A percentile compares a stretch with the other conserved stretches of the same genome.
These are phyloP conservation scores for Nakazawaea holstii DNA, from an alignment of 805 yeast genomes.

Conservation along the genomic window DNA sequence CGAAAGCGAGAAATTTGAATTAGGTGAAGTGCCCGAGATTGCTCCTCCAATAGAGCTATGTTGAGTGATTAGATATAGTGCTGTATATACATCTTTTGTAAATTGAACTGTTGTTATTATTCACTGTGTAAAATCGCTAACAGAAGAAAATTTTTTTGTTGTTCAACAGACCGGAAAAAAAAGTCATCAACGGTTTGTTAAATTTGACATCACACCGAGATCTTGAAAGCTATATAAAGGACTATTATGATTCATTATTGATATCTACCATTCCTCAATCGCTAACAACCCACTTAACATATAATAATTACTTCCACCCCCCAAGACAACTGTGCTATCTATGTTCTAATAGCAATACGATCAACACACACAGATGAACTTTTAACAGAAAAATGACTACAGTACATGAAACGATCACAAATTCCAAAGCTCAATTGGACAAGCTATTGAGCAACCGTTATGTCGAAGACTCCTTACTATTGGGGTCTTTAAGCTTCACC, in stretches of 20 bases:
- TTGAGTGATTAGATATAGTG: slow-evolving; percentile 9
- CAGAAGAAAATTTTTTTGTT: background rate
- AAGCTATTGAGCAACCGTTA: slow-evolving; percentile 22
- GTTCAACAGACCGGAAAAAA: background rate
- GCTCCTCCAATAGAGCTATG: slow-evolving; percentile 60
- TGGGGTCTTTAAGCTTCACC: slow-evolving; percentile 43
- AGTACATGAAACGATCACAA: slow-evolving; percentile 1
- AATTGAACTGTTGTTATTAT: background rate
- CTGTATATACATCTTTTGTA: background rate
- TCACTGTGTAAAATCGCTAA: background rate
- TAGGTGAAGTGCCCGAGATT: slow-evolving; percentile 66
- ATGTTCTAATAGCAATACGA: background rate
- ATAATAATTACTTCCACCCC: background rate
- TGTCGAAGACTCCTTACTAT: slow-evolving; percentile 35
- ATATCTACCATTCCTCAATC: background rate
- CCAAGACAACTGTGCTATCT: background rate
- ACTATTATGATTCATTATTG: slow-evolving; percentile 4
- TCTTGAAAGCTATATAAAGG: background rate
- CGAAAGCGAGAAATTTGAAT: slow-evolving; percentile 36
- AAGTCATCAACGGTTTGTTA: background rate
- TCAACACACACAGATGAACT: background rate
- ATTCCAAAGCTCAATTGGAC: slow-evolving; percentile 23
- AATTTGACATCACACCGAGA: background rate
- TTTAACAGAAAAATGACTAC: background rate
- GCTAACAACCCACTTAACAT: background rate